phyloP scores from a whole-genome alignment of 2,329 filamentous ascomycete genomes.

The Botrytis tulipae region DNA sequence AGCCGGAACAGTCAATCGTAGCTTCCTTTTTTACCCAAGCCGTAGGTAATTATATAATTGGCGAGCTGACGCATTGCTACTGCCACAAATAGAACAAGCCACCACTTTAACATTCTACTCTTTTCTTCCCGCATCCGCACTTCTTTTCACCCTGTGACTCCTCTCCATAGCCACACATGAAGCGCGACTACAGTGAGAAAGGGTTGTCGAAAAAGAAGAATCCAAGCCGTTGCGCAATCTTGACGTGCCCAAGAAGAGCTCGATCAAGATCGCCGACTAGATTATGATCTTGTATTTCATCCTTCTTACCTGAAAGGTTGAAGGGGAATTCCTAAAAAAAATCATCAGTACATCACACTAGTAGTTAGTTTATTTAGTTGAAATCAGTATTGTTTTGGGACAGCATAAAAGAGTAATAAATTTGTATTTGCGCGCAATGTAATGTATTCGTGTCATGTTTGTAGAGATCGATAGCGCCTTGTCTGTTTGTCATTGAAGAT shows the following conservation, averaged over 20 bases:
- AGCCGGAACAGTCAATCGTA: neutral
- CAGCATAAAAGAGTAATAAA: conserved; percentile 2
- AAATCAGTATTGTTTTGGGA: conserved; percentile 4
- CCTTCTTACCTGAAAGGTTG: conserved; percentile 1
- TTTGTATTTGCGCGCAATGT: conserved; percentile 8
- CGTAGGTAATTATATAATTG: neutral
- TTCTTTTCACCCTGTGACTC: conserved; percentile 30
- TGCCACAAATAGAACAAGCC: neutral
- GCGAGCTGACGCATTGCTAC: neutral
- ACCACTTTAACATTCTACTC: neutral
- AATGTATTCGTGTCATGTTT: conserved; percentile 13
- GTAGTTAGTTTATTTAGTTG: neutral
- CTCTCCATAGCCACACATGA: conserved; percentile 51
- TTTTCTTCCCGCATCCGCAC: too few relatives aligned
- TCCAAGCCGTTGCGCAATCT: conserved; percentile 53
- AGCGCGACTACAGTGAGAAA: conserved; percentile 39
- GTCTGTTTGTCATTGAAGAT: conserved; percentile 17
- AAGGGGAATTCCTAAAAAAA: neutral
- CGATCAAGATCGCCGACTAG: conserved; percentile 11
- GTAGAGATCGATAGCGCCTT: conserved; percentile 19
- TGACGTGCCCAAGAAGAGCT: conserved; percentile 29
- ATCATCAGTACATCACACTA: conserved; percentile 2
- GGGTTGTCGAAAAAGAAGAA: conserved; percentile 16
- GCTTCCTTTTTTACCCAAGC: neutral
- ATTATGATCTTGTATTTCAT: conserved; percentile 7